A percentile compares a stretch with the other conserved stretches of the same genome.
Conservation (phyloP, 306 rosid species). For the Comarum palustre region DNA sequence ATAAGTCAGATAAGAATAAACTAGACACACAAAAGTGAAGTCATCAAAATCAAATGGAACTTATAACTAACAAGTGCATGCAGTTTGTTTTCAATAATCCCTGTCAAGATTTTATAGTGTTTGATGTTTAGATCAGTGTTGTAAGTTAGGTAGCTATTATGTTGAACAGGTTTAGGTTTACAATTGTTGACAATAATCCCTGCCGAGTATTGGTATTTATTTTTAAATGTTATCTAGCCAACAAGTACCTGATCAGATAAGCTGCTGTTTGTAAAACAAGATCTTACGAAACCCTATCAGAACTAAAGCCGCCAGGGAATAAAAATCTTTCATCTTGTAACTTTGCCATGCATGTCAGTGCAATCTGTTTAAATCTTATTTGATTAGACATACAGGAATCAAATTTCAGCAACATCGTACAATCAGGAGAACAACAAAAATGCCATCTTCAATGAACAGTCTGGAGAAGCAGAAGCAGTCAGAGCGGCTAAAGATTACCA, state of each 20-base stretch:
- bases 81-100: too few species aligned
- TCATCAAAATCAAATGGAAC: too few species aligned
- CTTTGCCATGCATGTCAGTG: constrained; percentile 95
- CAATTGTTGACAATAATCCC: too few species aligned
- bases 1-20: too few species aligned
- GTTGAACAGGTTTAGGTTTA: too few species aligned
- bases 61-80: too few species aligned
- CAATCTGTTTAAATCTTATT: constrained; percentile 53
- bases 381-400: constrained; percentile 13
- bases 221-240: not conserved
- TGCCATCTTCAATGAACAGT: constrained; percentile 95
- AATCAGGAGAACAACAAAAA: constrained; percentile 48
- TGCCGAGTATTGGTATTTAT: too few species aligned
- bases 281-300: constrained; percentile 79
- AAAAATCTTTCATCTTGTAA: constrained; percentile 87
- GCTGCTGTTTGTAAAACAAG: constrained; percentile 75
- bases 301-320: constrained; percentile 68
- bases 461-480: constrained; percentile 88
- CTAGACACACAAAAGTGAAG: too few species aligned
- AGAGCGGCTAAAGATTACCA: constrained; percentile 84
- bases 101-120: too few species aligned
- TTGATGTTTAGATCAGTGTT: too few species aligned
- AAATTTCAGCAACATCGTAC: constrained; percentile 13
- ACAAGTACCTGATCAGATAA: constrained; percentile 65
- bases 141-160: too few species aligned